Conservation (phyloP, 441 rosid genomes). For the Bruguiera hainesii region DNA sequence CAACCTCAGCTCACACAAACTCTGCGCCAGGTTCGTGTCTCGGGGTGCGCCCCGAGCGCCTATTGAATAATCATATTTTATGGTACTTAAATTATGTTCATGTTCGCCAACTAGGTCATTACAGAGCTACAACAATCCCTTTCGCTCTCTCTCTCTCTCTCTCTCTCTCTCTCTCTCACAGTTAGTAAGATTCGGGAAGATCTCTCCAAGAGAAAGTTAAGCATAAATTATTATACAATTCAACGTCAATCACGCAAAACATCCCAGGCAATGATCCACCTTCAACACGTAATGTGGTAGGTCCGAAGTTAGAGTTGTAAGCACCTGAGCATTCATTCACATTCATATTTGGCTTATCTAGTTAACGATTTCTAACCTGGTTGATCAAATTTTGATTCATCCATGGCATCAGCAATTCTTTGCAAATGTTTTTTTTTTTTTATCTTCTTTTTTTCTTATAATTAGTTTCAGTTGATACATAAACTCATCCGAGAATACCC, state of each 20-base stretch:
- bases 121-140: background rate
- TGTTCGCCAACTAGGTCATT: constrained; percentile 28
- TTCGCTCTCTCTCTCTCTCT: constrained; percentile 4
- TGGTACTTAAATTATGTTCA: background rate
- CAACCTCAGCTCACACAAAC: no score
- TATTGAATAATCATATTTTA: constrained; percentile 9
- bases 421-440: no score
- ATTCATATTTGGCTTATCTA: background rate
- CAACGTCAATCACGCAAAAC: constrained; percentile 92
- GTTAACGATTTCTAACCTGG: background rate
- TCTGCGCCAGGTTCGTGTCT: no score
- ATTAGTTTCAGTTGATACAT: no score
- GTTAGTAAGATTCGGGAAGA: constrained; percentile 84
- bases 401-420: no score
- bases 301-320: constrained; percentile 32
- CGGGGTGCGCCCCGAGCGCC: no score
- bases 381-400: no score
- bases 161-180: constrained; percentile 26
- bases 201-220: constrained; percentile 34
- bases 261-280: constrained; percentile 45
- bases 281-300: constrained; percentile 61
- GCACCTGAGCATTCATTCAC: constrained; percentile 44
- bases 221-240: constrained; percentile 23
- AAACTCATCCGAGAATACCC: no score
- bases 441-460: no score